phyloP scores from a whole-genome alignment of 164 flowering plant genomes.

The Nymphaea colorata region DNA sequence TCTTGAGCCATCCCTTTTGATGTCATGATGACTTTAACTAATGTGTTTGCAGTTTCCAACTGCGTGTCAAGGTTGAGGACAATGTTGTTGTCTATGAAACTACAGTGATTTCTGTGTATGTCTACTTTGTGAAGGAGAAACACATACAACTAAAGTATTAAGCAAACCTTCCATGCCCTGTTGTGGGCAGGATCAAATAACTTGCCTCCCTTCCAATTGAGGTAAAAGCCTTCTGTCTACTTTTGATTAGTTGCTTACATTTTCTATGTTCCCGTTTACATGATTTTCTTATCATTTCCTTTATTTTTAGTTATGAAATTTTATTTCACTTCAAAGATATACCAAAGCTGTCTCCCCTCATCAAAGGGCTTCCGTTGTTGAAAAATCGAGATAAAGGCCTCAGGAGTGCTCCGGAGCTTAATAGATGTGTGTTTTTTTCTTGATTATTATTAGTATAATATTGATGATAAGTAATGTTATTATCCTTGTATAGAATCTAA shows the following conservation, averaged over 20 bases:
- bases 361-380: slow-evolving; percentile 80
- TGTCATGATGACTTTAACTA: no score
- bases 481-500: no score
- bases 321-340: slow-evolving; percentile 83
- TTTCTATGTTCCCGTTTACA: not conserved
- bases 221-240: slow-evolving; percentile 31
- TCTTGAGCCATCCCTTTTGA: not conserved
- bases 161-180: slow-evolving; percentile 43
- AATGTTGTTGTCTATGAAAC: slow-evolving; percentile 14
- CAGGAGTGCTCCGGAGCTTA: slow-evolving; percentile 56
- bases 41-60: not conserved
- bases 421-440: slow-evolving; percentile 34
- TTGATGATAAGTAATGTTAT: no score
- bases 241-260: slow-evolving; percentile 86
- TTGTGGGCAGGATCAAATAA: slow-evolving; percentile 59
- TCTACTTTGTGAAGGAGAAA: slow-evolving; percentile 41
- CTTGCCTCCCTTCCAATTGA: slow-evolving; percentile 53
- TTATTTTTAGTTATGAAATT: slow-evolving; percentile 44
- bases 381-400: slow-evolving; percentile 89
- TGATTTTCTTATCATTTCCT: not conserved
- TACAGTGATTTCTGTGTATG: slow-evolving; percentile 41
- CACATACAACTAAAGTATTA: slow-evolving; percentile 26
- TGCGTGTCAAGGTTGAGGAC: slow-evolving; percentile 7
- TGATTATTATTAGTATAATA: not conserved
- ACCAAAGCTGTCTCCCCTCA: slow-evolving; percentile 58